These are phyloP conservation scores for Lineolata rhizophorae DNA, from an alignment of 495 filamentous ascomycete genomes.

Conservation along the genomic window DNA sequence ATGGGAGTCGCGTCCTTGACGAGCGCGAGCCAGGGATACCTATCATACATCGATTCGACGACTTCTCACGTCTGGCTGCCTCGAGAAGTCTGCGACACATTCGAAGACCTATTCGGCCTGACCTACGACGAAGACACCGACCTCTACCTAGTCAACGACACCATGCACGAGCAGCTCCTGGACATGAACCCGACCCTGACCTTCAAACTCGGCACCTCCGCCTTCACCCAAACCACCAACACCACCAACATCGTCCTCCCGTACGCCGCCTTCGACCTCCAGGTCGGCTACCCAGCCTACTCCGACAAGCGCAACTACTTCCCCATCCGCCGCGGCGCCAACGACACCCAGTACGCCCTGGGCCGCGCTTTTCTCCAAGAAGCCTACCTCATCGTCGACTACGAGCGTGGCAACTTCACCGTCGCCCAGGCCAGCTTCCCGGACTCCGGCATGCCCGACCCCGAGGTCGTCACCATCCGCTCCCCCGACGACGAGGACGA, in stretches of 20 bases:
- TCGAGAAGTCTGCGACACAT: slow-evolving; percentile 12
- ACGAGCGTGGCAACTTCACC: slow-evolving; percentile 7
- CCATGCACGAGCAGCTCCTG: slow-evolving; percentile 10
- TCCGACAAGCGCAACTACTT: slow-evolving; percentile 3
- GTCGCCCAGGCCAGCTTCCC: slow-evolving; percentile 3
- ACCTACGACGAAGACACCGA: slow-evolving; percentile 13
- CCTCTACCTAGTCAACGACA: slow-evolving; percentile 16
- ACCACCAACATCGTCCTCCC: slow-evolving; percentile 8
- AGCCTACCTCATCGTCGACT: slow-evolving; percentile 8
- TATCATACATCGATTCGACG: slow-evolving; percentile 15
- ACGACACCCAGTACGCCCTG: slow-evolving; percentile 5
- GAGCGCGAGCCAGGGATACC: slow-evolving; percentile 3
- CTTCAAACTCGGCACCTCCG: slow-evolving; percentile 13
- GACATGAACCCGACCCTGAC: slow-evolving; percentile 13
- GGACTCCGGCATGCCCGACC: slow-evolving; percentile 1
- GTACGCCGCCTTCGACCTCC: slow-evolving; percentile 7
- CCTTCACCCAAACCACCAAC: slow-evolving; percentile 7
- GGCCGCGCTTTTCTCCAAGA: slow-evolving; percentile 7
- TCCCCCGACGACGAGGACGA: background rate
- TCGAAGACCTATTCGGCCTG: slow-evolving; percentile 15
- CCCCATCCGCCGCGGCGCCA: slow-evolving; percentile 5
- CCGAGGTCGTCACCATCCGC: slow-evolving; percentile 3
- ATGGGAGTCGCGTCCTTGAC: slow-evolving; percentile 10
- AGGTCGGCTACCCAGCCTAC: slow-evolving; percentile 2
- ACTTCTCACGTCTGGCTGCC: slow-evolving; percentile 18